These are phyloP conservation scores for Zoysia pacifica DNA, from an alignment of 176 grass and related monocot genomes.

Conservation along the genomic window DNA sequence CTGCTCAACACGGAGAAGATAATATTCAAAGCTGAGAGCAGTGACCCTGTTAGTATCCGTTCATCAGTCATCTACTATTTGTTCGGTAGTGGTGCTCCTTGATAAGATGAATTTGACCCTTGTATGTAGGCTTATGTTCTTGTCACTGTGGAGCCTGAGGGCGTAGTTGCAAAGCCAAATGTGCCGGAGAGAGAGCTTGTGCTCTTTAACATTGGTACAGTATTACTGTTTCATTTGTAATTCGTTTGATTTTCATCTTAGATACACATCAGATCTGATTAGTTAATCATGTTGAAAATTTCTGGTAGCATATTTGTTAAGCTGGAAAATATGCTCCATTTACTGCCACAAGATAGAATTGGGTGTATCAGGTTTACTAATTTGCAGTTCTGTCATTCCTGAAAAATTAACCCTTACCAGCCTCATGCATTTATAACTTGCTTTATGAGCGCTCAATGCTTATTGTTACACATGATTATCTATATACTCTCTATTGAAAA, in stretches of 20 bases:
- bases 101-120: neutral
- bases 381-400: neutral
- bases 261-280: neutral
- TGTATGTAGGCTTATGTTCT: conserved; percentile 64
- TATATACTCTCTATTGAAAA: neutral
- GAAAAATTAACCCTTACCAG: neutral
- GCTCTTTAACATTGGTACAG: conserved; percentile 83
- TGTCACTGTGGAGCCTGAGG: conserved; percentile 68
- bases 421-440: neutral
- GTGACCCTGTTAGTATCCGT: conserved; percentile 37
- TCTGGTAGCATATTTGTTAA: neutral
- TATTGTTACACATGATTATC: conserved; percentile 21
- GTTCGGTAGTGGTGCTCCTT: neutral
- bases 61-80: neutral
- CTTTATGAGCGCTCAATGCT: neutral
- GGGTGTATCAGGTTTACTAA: neutral
- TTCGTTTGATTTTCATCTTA: neutral
- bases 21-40: conserved; percentile 69
- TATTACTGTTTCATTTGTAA: neutral
- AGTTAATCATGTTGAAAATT: neutral
- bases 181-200: conserved; percentile 60
- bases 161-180: conserved; percentile 65
- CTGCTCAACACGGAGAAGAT: conserved; percentile 94
- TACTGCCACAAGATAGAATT: neutral
- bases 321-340: neutral